These are phyloP conservation scores for Sarcodon sp. DNA, from an alignment of 768 basidiomycete genomes.

Conservation along the genomic window DNA sequence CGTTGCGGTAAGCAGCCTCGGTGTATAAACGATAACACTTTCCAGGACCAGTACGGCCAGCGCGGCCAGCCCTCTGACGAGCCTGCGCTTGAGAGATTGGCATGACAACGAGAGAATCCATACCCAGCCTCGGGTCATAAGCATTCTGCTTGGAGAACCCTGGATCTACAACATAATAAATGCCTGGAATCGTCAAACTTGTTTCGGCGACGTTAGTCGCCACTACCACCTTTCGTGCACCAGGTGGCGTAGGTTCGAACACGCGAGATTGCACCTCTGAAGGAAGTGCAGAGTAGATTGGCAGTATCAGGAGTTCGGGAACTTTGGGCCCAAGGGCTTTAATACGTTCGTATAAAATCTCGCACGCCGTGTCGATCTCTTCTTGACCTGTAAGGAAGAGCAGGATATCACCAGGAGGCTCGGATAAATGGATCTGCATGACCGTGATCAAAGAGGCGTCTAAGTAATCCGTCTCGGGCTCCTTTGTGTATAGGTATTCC, in stretches of 20 bases:
- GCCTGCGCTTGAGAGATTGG: conserved; percentile 99
- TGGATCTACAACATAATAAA: conserved; percentile 98
- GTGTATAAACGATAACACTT: conserved; percentile 98
- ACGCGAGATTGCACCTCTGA: conserved; percentile 97
- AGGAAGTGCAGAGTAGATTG: conserved; percentile 95
- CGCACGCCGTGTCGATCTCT: conserved; percentile 96
- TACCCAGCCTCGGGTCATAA: conserved; percentile 92
- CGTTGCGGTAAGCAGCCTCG: conserved; percentile 95
- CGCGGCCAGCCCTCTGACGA: conserved; percentile 89
- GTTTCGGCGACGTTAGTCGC: conserved; percentile 99
- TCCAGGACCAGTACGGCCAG: conserved; percentile 94
- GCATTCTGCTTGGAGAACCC: conserved; percentile 99
- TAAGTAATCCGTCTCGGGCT: conserved; percentile 94
- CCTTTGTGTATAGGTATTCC: conserved; percentile 96
- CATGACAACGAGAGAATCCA: conserved; percentile 98
- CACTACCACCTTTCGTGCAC: conserved; percentile 97
- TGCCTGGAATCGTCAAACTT: conserved; percentile 94
- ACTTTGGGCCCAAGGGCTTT: conserved; percentile 98
- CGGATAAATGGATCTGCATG: conserved; percentile 98
- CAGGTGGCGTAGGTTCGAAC: conserved; percentile 95
- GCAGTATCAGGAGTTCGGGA: conserved; percentile 91
- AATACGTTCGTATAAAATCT: conserved; percentile 97
- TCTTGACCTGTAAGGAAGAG: conserved; percentile 98
- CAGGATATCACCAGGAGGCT: conserved; percentile 92
- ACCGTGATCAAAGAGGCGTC: conserved; percentile 97